These are phyloP conservation scores for Metschnikowia gelsemii DNA, from an alignment of 805 yeast species.

Conservation along the genomic window DNA sequence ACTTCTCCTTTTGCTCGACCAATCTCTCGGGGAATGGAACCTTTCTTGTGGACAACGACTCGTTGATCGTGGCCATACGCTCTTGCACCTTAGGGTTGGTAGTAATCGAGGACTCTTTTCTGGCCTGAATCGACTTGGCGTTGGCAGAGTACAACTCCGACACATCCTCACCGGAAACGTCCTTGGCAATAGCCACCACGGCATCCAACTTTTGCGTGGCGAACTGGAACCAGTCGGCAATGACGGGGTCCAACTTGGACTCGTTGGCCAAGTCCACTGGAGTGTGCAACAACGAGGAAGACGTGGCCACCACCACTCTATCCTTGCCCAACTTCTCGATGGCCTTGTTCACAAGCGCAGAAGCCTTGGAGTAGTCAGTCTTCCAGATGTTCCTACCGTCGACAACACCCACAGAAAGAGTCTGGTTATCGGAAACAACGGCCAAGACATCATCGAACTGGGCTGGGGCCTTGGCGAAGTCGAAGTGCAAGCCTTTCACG, in stretches of 20 bases:
- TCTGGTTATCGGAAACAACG: constrained; percentile 67
- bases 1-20: constrained; percentile 78
- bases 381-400: constrained; percentile 99
- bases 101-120: constrained; percentile 84
- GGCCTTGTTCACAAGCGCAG: constrained; percentile 78
- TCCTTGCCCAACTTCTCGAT: constrained; percentile 81
- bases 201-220: constrained; percentile 95
- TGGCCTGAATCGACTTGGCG: constrained; percentile 79
- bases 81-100: constrained; percentile 87
- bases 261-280: constrained; percentile 95
- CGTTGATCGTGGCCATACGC: constrained; percentile 77
- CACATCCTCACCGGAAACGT: constrained; percentile 80
- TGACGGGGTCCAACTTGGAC: constrained; percentile 83
- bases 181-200: constrained; percentile 88
- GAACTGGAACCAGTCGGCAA: constrained; percentile 97
- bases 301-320: constrained; percentile 86
- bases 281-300: constrained; percentile 96
- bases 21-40: constrained; percentile 85
- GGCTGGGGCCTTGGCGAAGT: constrained; percentile 93
- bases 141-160: constrained; percentile 77
- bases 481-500: constrained; percentile 94
- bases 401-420: constrained; percentile 92
- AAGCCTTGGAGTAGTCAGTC: constrained; percentile 87
- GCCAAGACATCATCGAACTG: constrained; percentile 83
- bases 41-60: constrained; percentile 77